Base-by-base conservation (phyloP, 805 yeast genomes). In the Komagataella ulmi region DNA sequence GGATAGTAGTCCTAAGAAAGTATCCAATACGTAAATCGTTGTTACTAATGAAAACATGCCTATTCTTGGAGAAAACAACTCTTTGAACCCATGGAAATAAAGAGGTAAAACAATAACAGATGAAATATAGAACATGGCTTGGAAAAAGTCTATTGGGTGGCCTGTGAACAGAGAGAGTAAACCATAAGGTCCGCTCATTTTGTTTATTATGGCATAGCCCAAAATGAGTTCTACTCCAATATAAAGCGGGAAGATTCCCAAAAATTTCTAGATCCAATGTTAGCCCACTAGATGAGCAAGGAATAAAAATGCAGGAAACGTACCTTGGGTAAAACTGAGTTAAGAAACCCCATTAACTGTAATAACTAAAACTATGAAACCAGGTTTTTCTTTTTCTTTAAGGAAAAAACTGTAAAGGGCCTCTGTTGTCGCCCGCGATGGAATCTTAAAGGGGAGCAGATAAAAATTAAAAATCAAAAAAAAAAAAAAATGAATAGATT, bases 171-270 rank as follows among this genome's bases (percentile, higher is more conserved):
- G 65, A 1, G 97, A 89, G 19, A 89, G 69, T 43, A 91, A 70
- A 24, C 97, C 99, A 65, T 84, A 91, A 18, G 81, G 72, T 7
- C 98, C 97, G 53, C 95, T 81, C 57, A 90, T 87, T 63, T 90
- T 90, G 70, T 91, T 91, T 56, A 90, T 73, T 44, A 89, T 76
- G 14, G 90, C 85, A 44, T 86, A 72, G 1, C 87, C 83, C 4
- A 89, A 72, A 18, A 85, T 78, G 1, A 88, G 64, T 64, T 91
- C 98, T 21, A 89, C 95, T 12, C 97, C 98, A 21, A 85, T 73
- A 61, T 85, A 88, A 23, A 91, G 74, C 4, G 98, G 97, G 3
- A 88, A 66, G 50, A 75, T 60, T 12, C 83, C 81, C n/a, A 87
- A 62, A 63, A 88, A 88, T 61, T 74, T 75, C 80, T 79, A 45